Conservation (phyloP, 192 early-diverging fungal species). For the Cetraspora pellucida region DNA sequence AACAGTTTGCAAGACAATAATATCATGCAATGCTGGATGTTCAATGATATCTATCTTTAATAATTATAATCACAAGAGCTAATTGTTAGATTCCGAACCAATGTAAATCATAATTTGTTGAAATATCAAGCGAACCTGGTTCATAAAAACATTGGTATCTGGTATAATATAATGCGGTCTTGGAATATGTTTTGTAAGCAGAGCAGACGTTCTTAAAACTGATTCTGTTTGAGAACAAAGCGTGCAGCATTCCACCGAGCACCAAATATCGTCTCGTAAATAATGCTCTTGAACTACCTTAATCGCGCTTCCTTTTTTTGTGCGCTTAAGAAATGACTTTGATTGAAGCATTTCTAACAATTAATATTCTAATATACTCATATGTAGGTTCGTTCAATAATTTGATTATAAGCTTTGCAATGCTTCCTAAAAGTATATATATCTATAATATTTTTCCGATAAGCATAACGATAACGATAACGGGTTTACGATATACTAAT, state of each 20-base stretch:
- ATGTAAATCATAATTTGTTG: background rate
- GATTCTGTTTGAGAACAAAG: constrained; percentile 48
- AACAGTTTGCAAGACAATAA: constrained; percentile 93
- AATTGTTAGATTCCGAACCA: background rate
- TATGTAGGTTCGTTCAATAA: too few species aligned
- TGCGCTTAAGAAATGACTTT: constrained; percentile 89
- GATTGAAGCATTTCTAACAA: constrained; percentile 55
- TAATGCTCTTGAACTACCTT: constrained; percentile 98
- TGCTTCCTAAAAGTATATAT: too few species aligned
- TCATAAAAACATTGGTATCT: constrained; percentile 94
- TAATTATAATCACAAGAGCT: background rate
- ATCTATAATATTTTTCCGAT: too few species aligned
- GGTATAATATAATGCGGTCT: constrained; percentile 81
- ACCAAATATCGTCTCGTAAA: constrained; percentile 92
- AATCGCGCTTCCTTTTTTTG: constrained; percentile 87
- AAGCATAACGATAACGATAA: too few species aligned
- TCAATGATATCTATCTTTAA: constrained; percentile 91
- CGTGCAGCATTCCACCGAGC: constrained; percentile 67
- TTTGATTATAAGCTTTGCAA: too few species aligned
- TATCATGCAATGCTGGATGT: constrained; percentile 82
- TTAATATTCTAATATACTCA: too few species aligned
- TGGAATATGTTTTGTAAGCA: constrained; percentile 52
- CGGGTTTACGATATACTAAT: too few species aligned
- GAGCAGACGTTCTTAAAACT: constrained; percentile 54
- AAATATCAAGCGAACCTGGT: constrained; percentile 62